Conservation (phyloP, 225 moss, liverwort and hornwort genomes). For the Marchantia paleacea region DNA sequence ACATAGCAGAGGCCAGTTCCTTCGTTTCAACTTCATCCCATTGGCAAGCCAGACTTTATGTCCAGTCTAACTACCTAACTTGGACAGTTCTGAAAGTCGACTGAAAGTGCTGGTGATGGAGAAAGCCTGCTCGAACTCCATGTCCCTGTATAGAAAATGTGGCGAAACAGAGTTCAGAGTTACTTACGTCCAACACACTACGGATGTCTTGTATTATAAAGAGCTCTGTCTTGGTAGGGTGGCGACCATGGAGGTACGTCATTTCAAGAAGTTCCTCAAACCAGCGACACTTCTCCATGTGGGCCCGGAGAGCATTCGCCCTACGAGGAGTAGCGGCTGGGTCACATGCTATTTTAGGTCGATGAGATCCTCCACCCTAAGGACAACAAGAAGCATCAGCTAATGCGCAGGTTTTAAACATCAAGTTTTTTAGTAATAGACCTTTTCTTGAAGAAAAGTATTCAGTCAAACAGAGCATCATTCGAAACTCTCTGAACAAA, state of each 20-base stretch:
- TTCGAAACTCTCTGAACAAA: no score
- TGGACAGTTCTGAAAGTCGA: no score
- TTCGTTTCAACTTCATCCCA: no score
- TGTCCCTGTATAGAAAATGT: no score
- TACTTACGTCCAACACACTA: slow-evolving; percentile 31
- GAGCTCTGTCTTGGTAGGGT: slow-evolving; percentile 28
- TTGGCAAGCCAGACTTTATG: no score
- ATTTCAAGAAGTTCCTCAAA: slow-evolving; percentile 37
- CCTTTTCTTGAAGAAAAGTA: neutral
- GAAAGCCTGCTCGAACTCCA: neutral
- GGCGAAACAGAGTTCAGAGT: neutral
- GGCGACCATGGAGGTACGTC: slow-evolving; percentile 10
- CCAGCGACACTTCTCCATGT: slow-evolving; percentile 36
- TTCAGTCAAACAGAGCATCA: no score
- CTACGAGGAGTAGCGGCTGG: slow-evolving; percentile 29
- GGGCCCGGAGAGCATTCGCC: slow-evolving; percentile 26
- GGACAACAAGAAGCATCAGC: neutral
- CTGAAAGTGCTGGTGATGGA: no score
- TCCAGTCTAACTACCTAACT: no score
- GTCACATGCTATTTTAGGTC: slow-evolving; percentile 21
- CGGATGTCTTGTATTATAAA: slow-evolving; percentile 41
- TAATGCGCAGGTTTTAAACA: no score
- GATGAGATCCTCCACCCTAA: slow-evolving; percentile 21
- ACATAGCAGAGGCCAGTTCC: no score
- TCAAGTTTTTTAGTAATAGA: neutral